Base-by-base conservation (phyloP, 2,329 filamentous ascomycete species). In the Aureobasidium melanogenum region DNA sequence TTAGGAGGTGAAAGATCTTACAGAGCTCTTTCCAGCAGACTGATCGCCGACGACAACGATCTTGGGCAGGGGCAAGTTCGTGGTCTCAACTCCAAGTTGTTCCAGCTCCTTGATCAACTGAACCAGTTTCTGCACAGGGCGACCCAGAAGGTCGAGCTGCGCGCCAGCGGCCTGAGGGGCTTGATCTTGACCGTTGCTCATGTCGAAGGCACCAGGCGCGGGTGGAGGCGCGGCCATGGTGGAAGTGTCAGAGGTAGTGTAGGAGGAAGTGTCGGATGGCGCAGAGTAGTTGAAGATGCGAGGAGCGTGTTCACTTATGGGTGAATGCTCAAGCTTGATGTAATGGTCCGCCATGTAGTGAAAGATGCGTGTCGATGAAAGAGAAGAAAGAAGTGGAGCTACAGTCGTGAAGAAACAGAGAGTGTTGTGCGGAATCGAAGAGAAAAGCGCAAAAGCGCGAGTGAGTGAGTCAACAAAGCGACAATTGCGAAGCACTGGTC, bases 41-140 rank as follows among this genome's bases (percentile, higher is more conserved):
- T 96, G 91, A 52, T 96, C 91, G 0, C 91, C 91, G 0, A 96
- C 84, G 0, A 96, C 83, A 6, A 93, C 88, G 10, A 95, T 84
- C 66, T 91, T 89, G 0, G 91, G 90, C 0, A 96, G 76, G 0
- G 84, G 82, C 0, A 90, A 82, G 0, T 77, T 69, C 5, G 85
- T 82, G 19, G 88, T 83, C 54, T 88, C 85, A 0, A 96, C 85
- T 0, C 88, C 89, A 0, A 93, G 80, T 6, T 85, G 80, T 55
- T 89, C 84, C 0, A 96, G 80, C 51, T 87, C 82, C 3, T 83
- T 83, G 0, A 91, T 80, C 0, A 83, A 83, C 50, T 88, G 79
- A 2, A 90, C 86, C 52, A 86, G 83, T 0, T 82, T 79, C 56
- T 87, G 88, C 0, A 88, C 74, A 48, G 84, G 80, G n/a, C 80